Base-by-base conservation (phyloP, 1,139 yeast genomes). In the Geotrichum candidum region DNA sequence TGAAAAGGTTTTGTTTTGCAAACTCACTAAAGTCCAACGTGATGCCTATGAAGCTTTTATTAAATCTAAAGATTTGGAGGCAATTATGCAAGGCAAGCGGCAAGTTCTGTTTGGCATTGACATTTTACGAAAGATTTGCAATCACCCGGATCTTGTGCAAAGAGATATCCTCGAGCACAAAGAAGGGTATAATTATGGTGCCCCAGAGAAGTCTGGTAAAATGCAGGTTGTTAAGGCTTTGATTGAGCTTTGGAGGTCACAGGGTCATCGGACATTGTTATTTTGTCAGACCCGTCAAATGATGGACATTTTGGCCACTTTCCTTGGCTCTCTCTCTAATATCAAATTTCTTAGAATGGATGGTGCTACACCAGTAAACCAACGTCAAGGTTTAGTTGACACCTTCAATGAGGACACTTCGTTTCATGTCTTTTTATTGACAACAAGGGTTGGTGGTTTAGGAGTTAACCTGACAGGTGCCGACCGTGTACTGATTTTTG, bases 391-490 rank as follows among this genome's bases (percentile, higher is more conserved):
- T 25, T 78, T 94, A 63, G 97, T 94, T 27, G 97, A 92, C 71
- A 70, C 78, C 13, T 94, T 91, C 74, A 94, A 94, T 71, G 79
- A 77, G 13, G 85, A 86, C 65, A 76, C 81, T 0, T 72, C 76
- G 23, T 82, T 83, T 64, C 77, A 82, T 60, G 82, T 94, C 1
- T 95, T 94, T 72, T 74, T 94, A 38, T 77, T 94, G 54, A 94
- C 99, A 0, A 94, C 99, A 0, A 84, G 94, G 70, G 99, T 94
- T 2, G 99, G 99, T 31, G 99, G 99, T 0, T 78, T 94, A 54
- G 99, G 99, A 27, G 90, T 94, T 1, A 94, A 94, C 73, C 75
- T 94, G 57, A 94, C 97, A 0, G 98, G 98, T 3, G 99, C 99
- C 0, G 94, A 91, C 68, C 77, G 99, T 59, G 97, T 94, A 6